phyloP scores from a whole-genome alignment of 2,329 filamentous ascomycete genomes.

The Diaporthe sp. region DNA sequence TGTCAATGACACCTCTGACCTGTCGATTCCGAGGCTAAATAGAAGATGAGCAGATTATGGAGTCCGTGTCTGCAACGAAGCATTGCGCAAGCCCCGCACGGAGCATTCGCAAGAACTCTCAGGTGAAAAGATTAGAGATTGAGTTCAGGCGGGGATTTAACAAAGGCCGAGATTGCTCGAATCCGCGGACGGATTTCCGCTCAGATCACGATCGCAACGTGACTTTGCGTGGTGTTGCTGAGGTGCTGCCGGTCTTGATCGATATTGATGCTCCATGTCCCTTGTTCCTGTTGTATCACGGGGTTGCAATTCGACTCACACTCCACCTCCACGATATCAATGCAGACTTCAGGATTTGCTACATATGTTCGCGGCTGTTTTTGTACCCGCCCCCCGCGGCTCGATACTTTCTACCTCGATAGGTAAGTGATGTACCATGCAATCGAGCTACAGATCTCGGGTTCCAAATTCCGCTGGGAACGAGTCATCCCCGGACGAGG shows the following conservation, averaged over 20 bases:
- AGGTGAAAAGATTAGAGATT: background rate
- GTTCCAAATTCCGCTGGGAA: background rate
- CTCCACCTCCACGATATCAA: too few species aligned
- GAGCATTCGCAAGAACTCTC: background rate
- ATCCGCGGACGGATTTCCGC: background rate
- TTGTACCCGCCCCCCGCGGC: background rate
- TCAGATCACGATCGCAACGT: background rate
- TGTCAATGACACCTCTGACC: background rate
- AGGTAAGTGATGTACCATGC: background rate
- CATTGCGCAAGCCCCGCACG: background rate
- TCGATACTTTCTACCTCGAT: background rate
- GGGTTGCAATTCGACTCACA: background rate
- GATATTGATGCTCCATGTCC: background rate
- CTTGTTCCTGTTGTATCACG: background rate
- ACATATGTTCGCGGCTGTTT: background rate
- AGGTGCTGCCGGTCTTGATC: background rate
- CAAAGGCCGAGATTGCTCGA: background rate
- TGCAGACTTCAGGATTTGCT: background rate
- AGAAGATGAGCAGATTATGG: background rate
- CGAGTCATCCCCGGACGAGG: background rate
- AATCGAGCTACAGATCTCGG: background rate
- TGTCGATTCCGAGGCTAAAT: background rate
- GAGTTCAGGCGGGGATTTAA: slow-evolving; percentile 4
- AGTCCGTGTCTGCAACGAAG: background rate
- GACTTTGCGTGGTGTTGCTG: background rate